Conservation (phyloP, 2,329 filamentous ascomycete species). For the Trichophyton equinum region DNA sequence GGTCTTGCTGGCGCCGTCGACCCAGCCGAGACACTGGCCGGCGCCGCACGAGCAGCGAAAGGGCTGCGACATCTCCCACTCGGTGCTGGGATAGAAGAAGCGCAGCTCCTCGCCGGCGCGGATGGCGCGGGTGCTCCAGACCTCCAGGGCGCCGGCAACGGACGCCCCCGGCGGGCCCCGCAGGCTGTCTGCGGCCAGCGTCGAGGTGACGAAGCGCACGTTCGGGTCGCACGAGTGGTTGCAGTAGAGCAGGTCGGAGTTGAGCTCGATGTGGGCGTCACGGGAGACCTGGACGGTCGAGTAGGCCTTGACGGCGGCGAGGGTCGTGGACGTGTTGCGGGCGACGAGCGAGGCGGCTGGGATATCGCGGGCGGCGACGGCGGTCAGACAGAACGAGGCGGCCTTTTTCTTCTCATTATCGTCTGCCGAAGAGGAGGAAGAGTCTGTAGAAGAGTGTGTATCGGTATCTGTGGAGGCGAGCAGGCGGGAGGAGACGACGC, state of each 20-base stretch:
- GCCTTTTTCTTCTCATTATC: conserved; percentile 17
- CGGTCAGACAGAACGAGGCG: conserved; percentile 47
- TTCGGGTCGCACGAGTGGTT: conserved; percentile 57
- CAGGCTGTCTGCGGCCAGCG: conserved; percentile 42
- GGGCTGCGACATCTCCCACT: conserved; percentile 61
- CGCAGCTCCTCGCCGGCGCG: conserved; percentile 29
- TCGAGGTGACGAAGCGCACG: conserved; percentile 45
- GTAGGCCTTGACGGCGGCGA: conserved; percentile 37
- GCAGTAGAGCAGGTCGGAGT: conserved; percentile 55
- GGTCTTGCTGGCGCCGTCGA: conserved; percentile 53
- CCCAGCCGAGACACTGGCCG: conserved; percentile 46
- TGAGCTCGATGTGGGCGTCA: conserved; percentile 47
- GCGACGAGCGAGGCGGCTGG: conserved; percentile 54
- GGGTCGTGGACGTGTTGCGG: conserved; percentile 44
- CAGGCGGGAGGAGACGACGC: too few relatives aligned
- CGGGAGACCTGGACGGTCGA: conserved; percentile 50
- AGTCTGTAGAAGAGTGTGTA: background rate
- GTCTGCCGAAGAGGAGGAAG: conserved; percentile 4
- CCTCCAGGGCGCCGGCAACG: conserved; percentile 12
- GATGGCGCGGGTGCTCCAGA: conserved; percentile 14
- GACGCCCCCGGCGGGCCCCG: conserved; percentile 33
- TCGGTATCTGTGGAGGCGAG: background rate
- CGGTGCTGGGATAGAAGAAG: conserved; percentile 66
- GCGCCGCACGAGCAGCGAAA: conserved; percentile 54
- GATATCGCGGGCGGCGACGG: conserved; percentile 43